Conservation (phyloP, 192 early-diverging fungal species). For the Glomus cerebriforme region DNA sequence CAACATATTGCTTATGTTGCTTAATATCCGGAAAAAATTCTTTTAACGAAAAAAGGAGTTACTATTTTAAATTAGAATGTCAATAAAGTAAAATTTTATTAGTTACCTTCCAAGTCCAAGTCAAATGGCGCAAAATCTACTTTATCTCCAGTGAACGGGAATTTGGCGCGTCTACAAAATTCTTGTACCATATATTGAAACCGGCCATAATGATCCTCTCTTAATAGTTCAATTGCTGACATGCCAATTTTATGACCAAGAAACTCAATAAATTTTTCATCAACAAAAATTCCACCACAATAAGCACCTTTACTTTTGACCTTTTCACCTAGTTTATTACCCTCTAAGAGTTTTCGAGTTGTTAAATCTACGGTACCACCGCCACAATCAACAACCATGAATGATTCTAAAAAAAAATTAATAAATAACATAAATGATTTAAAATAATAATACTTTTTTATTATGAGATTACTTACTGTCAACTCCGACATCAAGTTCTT, state of each 20-base stretch:
- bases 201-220: neutral
- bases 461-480: neutral
- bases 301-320: slow-evolving; percentile 49
- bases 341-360: neutral
- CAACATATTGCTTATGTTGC: slow-evolving; percentile 9
- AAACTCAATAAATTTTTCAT: slow-evolving; percentile 31
- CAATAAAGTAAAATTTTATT: no score
- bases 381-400: slow-evolving; percentile 45
- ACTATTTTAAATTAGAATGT: no score
- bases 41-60: no score
- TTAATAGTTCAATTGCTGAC: neutral
- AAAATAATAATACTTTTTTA: neutral
- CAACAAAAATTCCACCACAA: slow-evolving; percentile 52
- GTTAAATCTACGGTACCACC: slow-evolving; percentile 48
- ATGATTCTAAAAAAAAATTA: slow-evolving; percentile 23
- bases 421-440: neutral
- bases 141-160: neutral
- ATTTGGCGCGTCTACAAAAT: slow-evolving; percentile 4
- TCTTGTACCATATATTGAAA: slow-evolving; percentile 8
- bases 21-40: neutral
- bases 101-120: slow-evolving; percentile 7
- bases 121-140: neutral
- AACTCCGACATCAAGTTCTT: neutral
- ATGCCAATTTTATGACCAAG: neutral
- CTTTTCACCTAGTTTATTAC: slow-evolving; percentile 42